Base-by-base conservation (phyloP, 495 filamentous ascomycete species). In the Hyaloscypha finlandica region DNA sequence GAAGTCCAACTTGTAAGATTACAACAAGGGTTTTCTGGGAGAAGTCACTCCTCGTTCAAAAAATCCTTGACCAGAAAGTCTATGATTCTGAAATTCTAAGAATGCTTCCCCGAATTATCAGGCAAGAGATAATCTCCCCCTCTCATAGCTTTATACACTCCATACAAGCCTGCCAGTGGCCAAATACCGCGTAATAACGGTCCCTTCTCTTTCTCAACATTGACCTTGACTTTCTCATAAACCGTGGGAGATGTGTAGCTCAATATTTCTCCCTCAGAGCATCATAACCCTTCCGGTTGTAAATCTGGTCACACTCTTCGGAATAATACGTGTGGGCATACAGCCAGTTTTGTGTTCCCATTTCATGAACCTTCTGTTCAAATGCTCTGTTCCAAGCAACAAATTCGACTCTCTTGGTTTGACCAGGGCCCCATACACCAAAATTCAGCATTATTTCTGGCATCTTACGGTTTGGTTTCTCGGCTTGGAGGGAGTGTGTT, bases 331-430 rank as follows among this genome's bases (percentile, higher is more conserved):
- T 81, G 67, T 87, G 85, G 5, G 85, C 85, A 74, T 88, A 86
- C 54, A 86, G 72, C 82, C 83, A 85, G 75, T 86, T 86, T 74
- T 80, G 83, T 11, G 92, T 91, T 11, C 88, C 85, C 3, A 93
- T 79, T 61, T 84, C 83, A 14, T 77, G 78, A 8, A 93, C 81
- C 62, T 86, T 86, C 2, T 72, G 65, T 76, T 94, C 92, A 16
- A 94, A 76, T 8, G 80, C 79, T 3, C 86, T 82, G 75, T 93
- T 92, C 63, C 81, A 82, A 1, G 69, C 64, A 6, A 91, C 76
- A 69, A 85, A 86, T 25, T 76, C 70, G 4, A 52, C 63, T 8
- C 74, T 74, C 32, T 77, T 55, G 5, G 67, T 66, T 1, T 81
- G 79, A 8, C 82, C 83, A 74, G 79, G 82, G 5, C 83, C 84